Base-by-base conservation (phyloP, 1,139 yeast species). In the Zygosaccharomyces sapae region DNA sequence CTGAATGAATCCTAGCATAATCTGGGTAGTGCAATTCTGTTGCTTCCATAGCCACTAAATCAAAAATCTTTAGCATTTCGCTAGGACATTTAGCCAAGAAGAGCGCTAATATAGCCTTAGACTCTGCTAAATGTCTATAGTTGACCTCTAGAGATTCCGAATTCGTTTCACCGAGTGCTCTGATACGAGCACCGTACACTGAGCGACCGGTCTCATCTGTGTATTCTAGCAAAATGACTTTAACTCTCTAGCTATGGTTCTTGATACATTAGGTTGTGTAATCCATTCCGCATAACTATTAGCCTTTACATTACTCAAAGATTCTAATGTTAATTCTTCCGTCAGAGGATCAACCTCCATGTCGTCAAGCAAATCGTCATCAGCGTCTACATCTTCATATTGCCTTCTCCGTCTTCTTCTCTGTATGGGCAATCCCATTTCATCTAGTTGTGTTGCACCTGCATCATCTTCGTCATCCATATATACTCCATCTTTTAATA, bases 11-110 rank as follows among this genome's bases (percentile, higher is more conserved):
- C 59, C 88, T 86, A 6, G 94, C 81, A 70, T 92, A 92, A 62
- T 90, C 90, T 10, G 97, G 96, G 68, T 90, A 92, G 67, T 90
- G 97, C 55, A 92, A 74, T 68, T 89, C 95, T 1, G 95, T 88
- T 18, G 96, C 97, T 63, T 90, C 97, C 96, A 94, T 88, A 27
- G 98, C 98, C 25, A 90, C 97, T 43, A 83, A 76, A 67, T 94
- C 97, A 61, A 92, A 87, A 43, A 92, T 85, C 63, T 86, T 85
- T 50, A 94, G 73, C 72, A 92, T 79, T 62, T 90, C 97, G 24
- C 83, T 80, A 0, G 99, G 99, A 40, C 96, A 87, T 13, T 89
- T 82, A 5, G 95, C 90, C 61, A 94, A 72, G 58, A 92, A 94
- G 59, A 87, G 77, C 0, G 97, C 96, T 56, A 94, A 71, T 29